Evolutionary conservation across 2,329 filamentous ascomycete species (phyloP), one percentile per base, ranked within the genome.

Genomic region (Dothistroma septosporum): DNA sequence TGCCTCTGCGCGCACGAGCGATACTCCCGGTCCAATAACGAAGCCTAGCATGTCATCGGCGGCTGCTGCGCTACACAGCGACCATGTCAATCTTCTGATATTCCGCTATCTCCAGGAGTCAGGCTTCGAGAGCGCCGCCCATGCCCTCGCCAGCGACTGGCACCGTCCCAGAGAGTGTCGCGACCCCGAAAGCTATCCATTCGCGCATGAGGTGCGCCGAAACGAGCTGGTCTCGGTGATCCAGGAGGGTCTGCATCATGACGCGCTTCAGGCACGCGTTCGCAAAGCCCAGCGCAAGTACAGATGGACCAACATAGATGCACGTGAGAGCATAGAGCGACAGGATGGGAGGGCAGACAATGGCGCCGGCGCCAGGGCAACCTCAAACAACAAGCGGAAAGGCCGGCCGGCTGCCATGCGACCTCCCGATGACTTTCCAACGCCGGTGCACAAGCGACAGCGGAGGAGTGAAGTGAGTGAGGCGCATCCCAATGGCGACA

Each of bases 41-140:
- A 55, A 37, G 53, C 44, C 53, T 55, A 61, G 59, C 60, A 66
- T 68, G 64, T 64, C 66, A 41, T 56, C 64, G 52, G 62, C 63
- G 54, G 66, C 64, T 49, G 66, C 62, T 49, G 55, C 63, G 53
- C 76, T 85, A 64, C 82, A 78, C 69, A 82, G 80, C 66, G 81
- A 87, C 78, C 84, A 87, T 73, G 81, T 88, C 72, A 88, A 88
- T 77, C 87, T 87, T 76, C 78, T 88, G 71, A 85, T 88, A 75
- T 86, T 85, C 82, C 85, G 85, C 80, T 87, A 82, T 67, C 68
- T 75, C 33, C 73, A 76, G 61, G 73, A 76, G 60, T 66, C 70
- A 54, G 74, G 72, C 55, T 72, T 73, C 60, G 72, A 75, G 61
- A 68, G 66, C 48, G 68, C 73, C 1, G 72, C 83, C 58, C 83